A percentile compares a stretch with the other conserved stretches of the same genome.
These are phyloP conservation scores for Lotus japonicus DNA, from an alignment of 306 rosid genomes.

Conservation along the genomic window DNA sequence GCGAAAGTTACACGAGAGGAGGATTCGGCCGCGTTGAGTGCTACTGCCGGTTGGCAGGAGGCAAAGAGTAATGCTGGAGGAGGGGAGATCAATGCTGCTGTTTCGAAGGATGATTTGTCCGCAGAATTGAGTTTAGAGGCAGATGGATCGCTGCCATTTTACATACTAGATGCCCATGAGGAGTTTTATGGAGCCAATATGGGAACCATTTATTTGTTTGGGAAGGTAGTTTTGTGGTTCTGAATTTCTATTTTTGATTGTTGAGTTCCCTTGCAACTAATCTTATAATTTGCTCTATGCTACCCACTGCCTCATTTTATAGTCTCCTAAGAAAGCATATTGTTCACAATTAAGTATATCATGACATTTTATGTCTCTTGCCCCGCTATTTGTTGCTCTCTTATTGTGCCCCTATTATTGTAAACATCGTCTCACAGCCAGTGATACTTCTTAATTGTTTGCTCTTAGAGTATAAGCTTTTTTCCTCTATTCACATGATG, in stretches of 20 bases:
- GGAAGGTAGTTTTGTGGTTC: constrained; percentile 56
- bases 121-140: constrained; percentile 45
- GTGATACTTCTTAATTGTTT: not conserved
- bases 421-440: not conserved
- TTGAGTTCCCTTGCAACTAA: not conserved
- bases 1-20: constrained; percentile 55
- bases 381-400: not conserved
- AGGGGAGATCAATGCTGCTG: constrained; percentile 28
- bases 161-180: constrained; percentile 74
- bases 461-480: not conserved
- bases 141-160: constrained; percentile 70
- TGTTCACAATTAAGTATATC: not conserved
- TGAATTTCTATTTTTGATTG: not conserved
- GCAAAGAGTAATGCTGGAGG: constrained; percentile 37
- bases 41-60: constrained; percentile 74
- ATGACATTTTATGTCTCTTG: not conserved
- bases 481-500: not conserved
- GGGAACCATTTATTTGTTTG: constrained; percentile 83
- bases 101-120: constrained; percentile 17
- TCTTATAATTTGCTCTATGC: not conserved
- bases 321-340: not conserved
- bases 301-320: not conserved
- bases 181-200: constrained; percentile 72
- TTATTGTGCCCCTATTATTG: not conserved
- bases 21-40: constrained; percentile 56